Evolutionary conservation across 2,329 filamentous ascomycete genomes (phyloP).

Genomic region (Fusarium globosum): DNA sequence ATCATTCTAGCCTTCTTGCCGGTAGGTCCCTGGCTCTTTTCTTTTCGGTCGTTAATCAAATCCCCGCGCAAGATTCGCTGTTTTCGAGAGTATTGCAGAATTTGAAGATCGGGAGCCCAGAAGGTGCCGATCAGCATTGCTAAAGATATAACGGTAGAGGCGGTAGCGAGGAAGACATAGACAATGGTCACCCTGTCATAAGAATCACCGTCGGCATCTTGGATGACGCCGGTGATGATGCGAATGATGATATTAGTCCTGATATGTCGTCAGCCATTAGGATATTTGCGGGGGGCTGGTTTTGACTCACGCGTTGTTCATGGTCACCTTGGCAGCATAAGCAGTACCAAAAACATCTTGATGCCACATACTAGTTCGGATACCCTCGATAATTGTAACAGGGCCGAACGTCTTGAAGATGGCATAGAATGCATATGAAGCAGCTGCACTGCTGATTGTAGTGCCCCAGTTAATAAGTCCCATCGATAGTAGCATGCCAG

Average conservation of each 20-base stretch:
- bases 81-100: not conserved
- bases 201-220: not conserved
- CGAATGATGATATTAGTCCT: not conserved
- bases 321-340: not conserved
- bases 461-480: not conserved
- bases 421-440: not conserved
- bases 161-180: not conserved
- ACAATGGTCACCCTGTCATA: not conserved
- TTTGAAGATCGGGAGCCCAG: not conserved
- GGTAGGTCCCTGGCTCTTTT: rapidly evolving
- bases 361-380: not conserved
- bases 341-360: not conserved
- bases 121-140: not conserved
- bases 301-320: not conserved
- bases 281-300: too few species aligned
- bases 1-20: not conserved
- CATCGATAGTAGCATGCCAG: not conserved
- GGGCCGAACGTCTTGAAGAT: not conserved
- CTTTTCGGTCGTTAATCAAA: not conserved
- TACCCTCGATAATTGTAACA: not conserved
- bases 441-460: not conserved
- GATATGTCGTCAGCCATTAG: too few species aligned
- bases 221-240: not conserved
- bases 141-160: not conserved
- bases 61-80: not conserved